A percentile compares a stretch with the other conserved stretches of the same genome.
These are phyloP conservation scores for Diaporthe velutina DNA, from an alignment of 2,329 filamentous ascomycete genomes.

Conservation along the genomic window DNA sequence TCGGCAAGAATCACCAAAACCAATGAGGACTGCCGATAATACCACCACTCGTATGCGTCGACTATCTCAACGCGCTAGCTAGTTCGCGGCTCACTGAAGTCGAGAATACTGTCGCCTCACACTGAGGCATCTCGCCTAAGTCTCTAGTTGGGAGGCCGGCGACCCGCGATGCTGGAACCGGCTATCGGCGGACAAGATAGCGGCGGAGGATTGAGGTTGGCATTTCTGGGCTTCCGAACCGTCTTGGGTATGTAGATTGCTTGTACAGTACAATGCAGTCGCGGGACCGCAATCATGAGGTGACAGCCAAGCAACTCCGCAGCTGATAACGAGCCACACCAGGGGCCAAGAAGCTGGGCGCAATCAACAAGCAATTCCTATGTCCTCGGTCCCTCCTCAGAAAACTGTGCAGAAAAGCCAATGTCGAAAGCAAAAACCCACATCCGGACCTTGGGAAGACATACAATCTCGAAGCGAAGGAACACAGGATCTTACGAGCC, in stretches of 20 bases:
- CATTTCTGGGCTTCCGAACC: constrained; percentile 22
- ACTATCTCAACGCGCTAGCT: not conserved
- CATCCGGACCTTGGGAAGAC: not conserved
- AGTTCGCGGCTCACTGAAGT: not conserved
- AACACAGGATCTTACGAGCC: not conserved
- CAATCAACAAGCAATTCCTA: constrained; percentile 16
- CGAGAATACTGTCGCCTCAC: not conserved
- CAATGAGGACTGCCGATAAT: not conserved
- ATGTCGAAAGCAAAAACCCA: not conserved
- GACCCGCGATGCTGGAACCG: not conserved
- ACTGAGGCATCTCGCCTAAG: not conserved
- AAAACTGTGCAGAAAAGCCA: not conserved
- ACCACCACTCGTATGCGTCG: not conserved
- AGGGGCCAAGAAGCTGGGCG: constrained; percentile 20
- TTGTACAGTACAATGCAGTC: not conserved
- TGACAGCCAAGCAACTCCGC: constrained; percentile 30
- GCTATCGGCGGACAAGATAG: constrained; percentile 28
- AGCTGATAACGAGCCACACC: constrained; percentile 25
- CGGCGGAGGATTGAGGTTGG: constrained; percentile 13
- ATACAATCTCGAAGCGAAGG: not conserved
- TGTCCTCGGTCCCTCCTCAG: not conserved
- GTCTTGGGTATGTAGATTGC: constrained; percentile 3
- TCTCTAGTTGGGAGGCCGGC: not conserved
- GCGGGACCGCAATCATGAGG: constrained; percentile 12
- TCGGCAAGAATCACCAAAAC: no score